Base-by-base conservation (phyloP, 2,329 filamentous ascomycete genomes). In the Colletotrichum sp. region DNA sequence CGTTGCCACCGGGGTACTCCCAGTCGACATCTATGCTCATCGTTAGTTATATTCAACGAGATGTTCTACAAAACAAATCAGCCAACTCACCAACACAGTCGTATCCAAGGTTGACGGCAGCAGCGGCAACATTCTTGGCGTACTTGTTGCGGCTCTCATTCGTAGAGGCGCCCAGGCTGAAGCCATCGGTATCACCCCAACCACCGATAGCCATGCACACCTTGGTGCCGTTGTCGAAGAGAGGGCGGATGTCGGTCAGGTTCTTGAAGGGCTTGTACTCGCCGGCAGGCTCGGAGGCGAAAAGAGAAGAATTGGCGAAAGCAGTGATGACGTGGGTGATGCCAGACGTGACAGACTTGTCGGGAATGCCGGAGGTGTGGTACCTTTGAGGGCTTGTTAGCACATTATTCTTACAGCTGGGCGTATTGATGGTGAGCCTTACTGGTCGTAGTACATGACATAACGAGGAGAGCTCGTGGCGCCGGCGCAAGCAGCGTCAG, bases 171-270 rank as follows among this genome's bases (percentile, higher is more conserved):
- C 86, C 91, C 3, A 74, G 80, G 5, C 86, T 84, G 81, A 93
- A 93, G 0, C 92, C 92, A 15, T 81, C 79, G 0, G 89, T 90
- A 74, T 93, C 91, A 2, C 89, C 92, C 92, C 92, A 94, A 32
- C 92, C 92, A 16, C 92, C 93, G 58, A 94, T 88, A 21, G 92
- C 90, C 74, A 94, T 88, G 87, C 92, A 90, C 18, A 93, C 83
- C 81, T 93, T 92, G 66, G 89, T 88, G 7, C 86, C 87, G 0
- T 88, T 81, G 15, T 86, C 81, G 71, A 92, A 93, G 24, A 90
- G 85, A 30, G 84, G 83, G 21, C 91, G 88, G 60, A 92, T 85
- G 6, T 88, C 86, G 1, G 83, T 80, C 3, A 93, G 82, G 1
- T 87, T 81, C 82, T 89, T 87, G 78, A 92, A 93, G 0, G 92